phyloP scores from a whole-genome alignment of 257 asterid genomes.

The Solanum etuberosum region DNA sequence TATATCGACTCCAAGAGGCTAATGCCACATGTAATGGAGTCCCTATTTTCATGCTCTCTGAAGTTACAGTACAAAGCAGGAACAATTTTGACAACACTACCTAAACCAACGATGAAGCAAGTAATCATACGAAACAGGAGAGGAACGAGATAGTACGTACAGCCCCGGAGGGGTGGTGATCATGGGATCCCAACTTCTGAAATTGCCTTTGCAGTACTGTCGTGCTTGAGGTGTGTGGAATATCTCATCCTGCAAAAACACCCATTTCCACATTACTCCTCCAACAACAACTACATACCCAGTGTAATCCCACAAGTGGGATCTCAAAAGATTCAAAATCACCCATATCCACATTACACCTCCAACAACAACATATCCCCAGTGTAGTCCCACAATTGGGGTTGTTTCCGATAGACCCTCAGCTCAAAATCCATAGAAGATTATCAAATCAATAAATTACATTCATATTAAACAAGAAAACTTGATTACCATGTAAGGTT shows the following conservation, averaged over 20 bases:
- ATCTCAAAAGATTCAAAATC: not conserved
- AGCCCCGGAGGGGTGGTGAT: constrained; percentile 98
- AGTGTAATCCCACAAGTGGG: not conserved
- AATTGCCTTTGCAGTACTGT: constrained; percentile 71
- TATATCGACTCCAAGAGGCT: not conserved
- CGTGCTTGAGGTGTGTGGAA: constrained; percentile 89
- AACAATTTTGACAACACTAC: not conserved
- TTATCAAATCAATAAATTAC: not conserved
- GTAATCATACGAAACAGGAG: not conserved
- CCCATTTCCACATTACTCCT: not conserved
- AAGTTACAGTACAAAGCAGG: not conserved
- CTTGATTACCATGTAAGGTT: constrained; percentile 71
- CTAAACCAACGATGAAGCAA: not conserved
- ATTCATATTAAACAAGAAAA: not conserved
- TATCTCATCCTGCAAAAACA: constrained; percentile 74
- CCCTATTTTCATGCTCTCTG: not conserved
- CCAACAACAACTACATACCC: not conserved
- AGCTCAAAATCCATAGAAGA: not conserved
- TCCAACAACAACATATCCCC: not conserved
- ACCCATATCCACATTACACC: not conserved
- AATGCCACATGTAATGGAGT: not conserved
- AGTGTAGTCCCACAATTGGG: not conserved
- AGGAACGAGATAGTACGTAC: constrained; percentile 32
- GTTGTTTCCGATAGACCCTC: not conserved
- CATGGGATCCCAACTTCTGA: constrained; percentile 94